Evolutionary conservation across 129 eudicot genomes (phyloP).

Genomic region (Chrysanthemum makinoi): DNA sequence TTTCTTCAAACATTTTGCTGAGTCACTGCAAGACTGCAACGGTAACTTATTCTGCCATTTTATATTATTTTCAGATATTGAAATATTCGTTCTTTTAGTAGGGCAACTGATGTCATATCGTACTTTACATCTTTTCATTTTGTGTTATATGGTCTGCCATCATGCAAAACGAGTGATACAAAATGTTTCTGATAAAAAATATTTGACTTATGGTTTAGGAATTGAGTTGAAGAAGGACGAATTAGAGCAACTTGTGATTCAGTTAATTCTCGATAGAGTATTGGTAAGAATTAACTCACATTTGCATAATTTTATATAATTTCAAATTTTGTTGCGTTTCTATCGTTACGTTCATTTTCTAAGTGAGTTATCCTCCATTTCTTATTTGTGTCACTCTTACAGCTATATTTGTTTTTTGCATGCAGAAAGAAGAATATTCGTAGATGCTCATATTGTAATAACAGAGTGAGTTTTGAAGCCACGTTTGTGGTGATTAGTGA

Average conservation of each 20-base stretch:
- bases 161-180: neutral
- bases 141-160: neutral
- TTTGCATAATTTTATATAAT: slow-evolving; percentile 16
- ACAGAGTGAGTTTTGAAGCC: too few species aligned
- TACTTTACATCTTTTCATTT: neutral
- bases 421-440: slow-evolving; percentile 95
- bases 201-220: slow-evolving; percentile 34
- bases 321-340: slow-evolving; percentile 7
- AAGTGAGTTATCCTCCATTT: neutral
- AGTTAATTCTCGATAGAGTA: slow-evolving; percentile 70
- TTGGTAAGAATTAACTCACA: slow-evolving; percentile 44
- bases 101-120: slow-evolving; percentile 5
- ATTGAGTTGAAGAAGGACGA: slow-evolving; percentile 80
- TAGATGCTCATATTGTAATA: too few species aligned
- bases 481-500: too few species aligned
- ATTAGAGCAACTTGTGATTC: slow-evolving; percentile 81
- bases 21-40: slow-evolving; percentile 89
- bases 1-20: slow-evolving; percentile 89
- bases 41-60: slow-evolving; percentile 39
- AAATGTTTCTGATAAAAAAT: neutral
- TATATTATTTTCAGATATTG: neutral
- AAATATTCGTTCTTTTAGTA: slow-evolving; percentile 3
- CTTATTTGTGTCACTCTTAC: slow-evolving; percentile 4
- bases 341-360: neutral
- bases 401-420: neutral